Base-by-base conservation (phyloP, 306 rosid genomes). In the Cucumis cinereus region DNA sequence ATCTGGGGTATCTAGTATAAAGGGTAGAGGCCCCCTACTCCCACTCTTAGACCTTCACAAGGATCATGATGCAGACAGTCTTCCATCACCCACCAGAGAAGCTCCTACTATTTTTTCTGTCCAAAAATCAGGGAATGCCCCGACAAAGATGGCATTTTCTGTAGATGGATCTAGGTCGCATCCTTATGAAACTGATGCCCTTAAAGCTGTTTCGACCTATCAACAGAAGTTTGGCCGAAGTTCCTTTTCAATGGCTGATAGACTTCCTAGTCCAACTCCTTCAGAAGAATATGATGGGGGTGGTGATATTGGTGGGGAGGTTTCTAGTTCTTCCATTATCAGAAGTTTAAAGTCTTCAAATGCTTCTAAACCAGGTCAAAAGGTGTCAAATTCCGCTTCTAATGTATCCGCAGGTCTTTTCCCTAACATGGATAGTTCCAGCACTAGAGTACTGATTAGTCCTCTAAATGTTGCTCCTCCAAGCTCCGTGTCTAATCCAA, bases 181-280 rank as follows among this genome's bases (percentile, higher is more conserved):
- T 77, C 79, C 63, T 54, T 95, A 95, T 78, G 99, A 90, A 82
- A 95, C 93, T 43, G 98, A 92, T 77, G 99, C 98, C 20, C 38
- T 89, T 41, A 92, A 85, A 84, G 98, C 98, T 79, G 90, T 95
- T 81, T 95, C 99, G 28, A 49, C 88, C 12, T 95, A 95, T 85
- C 99, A 95, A 78, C 99, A 92, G 82, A 95, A 89, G 84, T 93
- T 95, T 84, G 90, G 90, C 77, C 91, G 89, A 78, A 86, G 87
- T 81, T 90, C 99, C 26, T 88, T 83, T 79, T 77, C 85, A 38
- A 84, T 80, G 47, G 74, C 57, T 83, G 98, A 92, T 80, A 81
- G 84, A 57, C 96, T 95, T 85, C 99, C 99, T 73, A 95, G 99
- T 82, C 99, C 99, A 81, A 95, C 99, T 26, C 99, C 99, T 49